Evolutionary conservation across 495 filamentous ascomycete genomes (phyloP), one percentile per base, ranked within the genome.

Genomic region (Penicillium roqueforti): DNA sequence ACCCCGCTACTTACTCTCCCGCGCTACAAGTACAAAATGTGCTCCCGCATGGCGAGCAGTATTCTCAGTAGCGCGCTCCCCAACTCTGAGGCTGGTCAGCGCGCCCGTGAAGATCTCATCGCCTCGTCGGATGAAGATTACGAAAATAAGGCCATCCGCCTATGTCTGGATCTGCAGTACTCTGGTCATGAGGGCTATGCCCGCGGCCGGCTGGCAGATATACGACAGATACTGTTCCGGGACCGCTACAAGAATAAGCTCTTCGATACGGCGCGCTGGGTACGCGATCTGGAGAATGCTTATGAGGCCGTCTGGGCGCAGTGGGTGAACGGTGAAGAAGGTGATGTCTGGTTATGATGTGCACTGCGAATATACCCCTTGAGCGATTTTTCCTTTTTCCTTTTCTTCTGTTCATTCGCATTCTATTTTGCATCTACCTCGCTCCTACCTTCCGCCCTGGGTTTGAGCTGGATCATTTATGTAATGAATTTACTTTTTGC

Each of bases 11-110:
- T 97, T 49, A 99, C 93, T 0, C 78, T 92, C n/a, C 91, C 92
- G n/a, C 82, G 92, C 28, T 93, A 97, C 70, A 80, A 84, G 49
- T 96, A 97, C 69, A 99, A 99, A 75, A 99, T 99, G 93, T 97
- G 95, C 70, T 95, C 89, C 38, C 85, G 95, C 46, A 97, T 98
- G 88, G 93, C 93, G 19, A 92, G 92, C 34, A 92, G 88, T 13
- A 97, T 98, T 58, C 77, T 98, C 11, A 87, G 81, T 55, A 95
- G 93, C 36, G 93, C 93, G 2, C 74, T 97, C 7, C 92, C 95
- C 0, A 84, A 83, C 57, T 73, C 71, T 4, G 74, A 73, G 8
- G 82, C 82, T 16, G 92, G 92, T 10, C 74, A 71, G n/a, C 71
- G 70, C 37, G 90, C 89, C 0, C 84, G 84, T 5, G 65, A 72